phyloP scores from a whole-genome alignment of 2,329 filamentous ascomycete genomes.

The Botryotinia convoluta region DNA sequence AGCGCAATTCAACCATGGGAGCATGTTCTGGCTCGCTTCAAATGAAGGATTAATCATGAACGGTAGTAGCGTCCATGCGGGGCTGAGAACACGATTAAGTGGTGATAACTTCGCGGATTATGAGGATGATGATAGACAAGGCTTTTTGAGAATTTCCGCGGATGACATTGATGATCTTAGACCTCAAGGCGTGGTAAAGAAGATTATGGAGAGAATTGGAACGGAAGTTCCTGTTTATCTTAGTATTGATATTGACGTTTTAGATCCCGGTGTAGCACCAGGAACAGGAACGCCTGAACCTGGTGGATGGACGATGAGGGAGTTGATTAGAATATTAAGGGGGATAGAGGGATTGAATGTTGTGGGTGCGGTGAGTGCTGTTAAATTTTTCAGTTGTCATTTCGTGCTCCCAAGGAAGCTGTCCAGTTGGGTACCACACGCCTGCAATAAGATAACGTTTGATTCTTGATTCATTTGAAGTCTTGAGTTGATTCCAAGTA shows the following conservation, averaged over 20 bases:
- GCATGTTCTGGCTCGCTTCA: slow-evolving; percentile 87
- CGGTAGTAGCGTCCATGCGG: slow-evolving; percentile 74
- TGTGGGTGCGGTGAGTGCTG: slow-evolving; percentile 59
- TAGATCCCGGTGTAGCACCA: slow-evolving; percentile 68
- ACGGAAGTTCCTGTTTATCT: slow-evolving; percentile 77
- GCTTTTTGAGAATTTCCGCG: slow-evolving; percentile 75
- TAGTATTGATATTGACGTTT: slow-evolving; percentile 76
- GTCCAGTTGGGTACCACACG: background rate
- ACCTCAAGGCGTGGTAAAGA: slow-evolving; percentile 63
- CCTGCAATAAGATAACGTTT: background rate
- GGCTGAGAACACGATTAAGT: slow-evolving; percentile 73
- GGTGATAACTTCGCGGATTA: slow-evolving; percentile 65
- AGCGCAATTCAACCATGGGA: slow-evolving; percentile 80
- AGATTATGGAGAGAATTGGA: slow-evolving; percentile 70
- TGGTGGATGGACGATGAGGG: slow-evolving; percentile 86
- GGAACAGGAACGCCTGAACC: slow-evolving; percentile 88
- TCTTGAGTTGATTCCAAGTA: background rate
- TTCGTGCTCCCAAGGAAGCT: background rate
- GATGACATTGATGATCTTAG: slow-evolving; percentile 88
- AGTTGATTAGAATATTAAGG: slow-evolving; percentile 78
- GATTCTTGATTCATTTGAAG: background rate
- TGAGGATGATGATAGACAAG: slow-evolving; percentile 69
- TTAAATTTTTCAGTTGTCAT: background rate
- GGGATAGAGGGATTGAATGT: slow-evolving; percentile 81
- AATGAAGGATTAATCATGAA: slow-evolving; percentile 78